phyloP scores from a whole-genome alignment of 352 stramenopile genomes.

The Globisporangium nagaii region DNA sequence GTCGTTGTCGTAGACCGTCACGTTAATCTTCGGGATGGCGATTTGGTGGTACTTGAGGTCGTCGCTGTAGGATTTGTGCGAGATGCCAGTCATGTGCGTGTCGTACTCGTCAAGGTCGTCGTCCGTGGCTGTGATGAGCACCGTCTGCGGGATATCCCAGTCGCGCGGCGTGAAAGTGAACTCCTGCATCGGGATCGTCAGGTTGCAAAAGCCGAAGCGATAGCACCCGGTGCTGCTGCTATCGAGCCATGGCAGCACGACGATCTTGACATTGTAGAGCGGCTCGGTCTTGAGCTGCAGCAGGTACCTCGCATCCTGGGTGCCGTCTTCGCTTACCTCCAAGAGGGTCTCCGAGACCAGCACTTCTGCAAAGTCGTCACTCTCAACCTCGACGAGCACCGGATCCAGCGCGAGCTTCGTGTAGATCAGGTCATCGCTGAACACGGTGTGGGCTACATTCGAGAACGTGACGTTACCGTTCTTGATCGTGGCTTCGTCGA shows the following conservation, averaged over 20 bases:
- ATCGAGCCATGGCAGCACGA: slow-evolving; percentile 66
- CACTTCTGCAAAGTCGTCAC: slow-evolving; percentile 50
- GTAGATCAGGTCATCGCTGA: slow-evolving; percentile 69
- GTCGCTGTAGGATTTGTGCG: slow-evolving; percentile 55
- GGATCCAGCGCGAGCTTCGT: slow-evolving; percentile 23
- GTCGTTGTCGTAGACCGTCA: slow-evolving; percentile 62
- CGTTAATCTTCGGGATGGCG: slow-evolving; percentile 50
- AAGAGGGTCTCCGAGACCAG: slow-evolving; percentile 53
- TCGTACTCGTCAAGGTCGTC: slow-evolving; percentile 69
- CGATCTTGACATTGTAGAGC: slow-evolving; percentile 48
- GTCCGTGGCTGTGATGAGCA: slow-evolving; percentile 50
- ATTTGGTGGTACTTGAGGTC: slow-evolving; percentile 68
- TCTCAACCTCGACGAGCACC: slow-evolving; percentile 48
- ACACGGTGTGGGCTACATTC: slow-evolving; percentile 52
- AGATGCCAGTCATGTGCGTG: slow-evolving; percentile 56
- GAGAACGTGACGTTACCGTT: slow-evolving; percentile 50
- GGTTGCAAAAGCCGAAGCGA: slow-evolving; percentile 64
- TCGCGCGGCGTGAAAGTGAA: slow-evolving; percentile 57
- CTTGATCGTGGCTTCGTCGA: slow-evolving; percentile 43
- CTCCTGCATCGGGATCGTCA: slow-evolving; percentile 45
- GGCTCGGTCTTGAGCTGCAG: slow-evolving; percentile 60
- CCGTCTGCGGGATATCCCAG: slow-evolving; percentile 57
- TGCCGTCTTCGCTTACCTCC: slow-evolving; percentile 52
- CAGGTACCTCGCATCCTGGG: slow-evolving; percentile 31
- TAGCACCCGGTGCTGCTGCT: slow-evolving; percentile 57